Evolutionary conservation across 768 basidiomycete genomes (phyloP).

Genomic region (Hypsizygus marmoreus): DNA sequence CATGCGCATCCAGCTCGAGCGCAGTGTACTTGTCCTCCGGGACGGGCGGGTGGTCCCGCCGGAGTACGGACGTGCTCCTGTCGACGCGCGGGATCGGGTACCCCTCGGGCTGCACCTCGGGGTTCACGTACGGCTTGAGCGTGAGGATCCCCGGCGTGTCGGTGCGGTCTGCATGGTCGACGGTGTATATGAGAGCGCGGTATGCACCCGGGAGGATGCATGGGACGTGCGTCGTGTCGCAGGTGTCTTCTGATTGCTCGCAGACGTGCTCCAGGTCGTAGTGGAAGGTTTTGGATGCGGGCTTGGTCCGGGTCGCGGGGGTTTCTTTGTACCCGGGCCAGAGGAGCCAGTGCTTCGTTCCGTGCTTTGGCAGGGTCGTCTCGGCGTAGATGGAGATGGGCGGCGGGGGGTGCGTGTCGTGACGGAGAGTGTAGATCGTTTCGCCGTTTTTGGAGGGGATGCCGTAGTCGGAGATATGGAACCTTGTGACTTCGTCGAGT

Average conservation of each 20-base stretch:
- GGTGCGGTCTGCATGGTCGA: slow-evolving; percentile 29
- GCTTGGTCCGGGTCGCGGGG: slow-evolving; percentile 8
- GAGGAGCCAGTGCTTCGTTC: slow-evolving; percentile 35
- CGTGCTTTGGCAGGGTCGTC: slow-evolving; percentile 26
- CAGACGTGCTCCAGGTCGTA: slow-evolving; percentile 28
- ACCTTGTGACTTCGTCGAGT: slow-evolving; percentile 21
- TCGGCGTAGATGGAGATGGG: slow-evolving; percentile 43
- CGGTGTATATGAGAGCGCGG: slow-evolving; percentile 44
- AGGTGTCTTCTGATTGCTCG: slow-evolving; percentile 26
- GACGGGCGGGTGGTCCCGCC: slow-evolving; percentile 21
- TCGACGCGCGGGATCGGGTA: slow-evolving; percentile 9
- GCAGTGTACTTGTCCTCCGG: slow-evolving; percentile 16
- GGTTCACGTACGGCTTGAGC: slow-evolving; percentile 42
- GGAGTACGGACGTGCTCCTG: slow-evolving; percentile 14
- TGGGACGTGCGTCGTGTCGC: slow-evolving; percentile 24
- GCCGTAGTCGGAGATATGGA: slow-evolving; percentile 44
- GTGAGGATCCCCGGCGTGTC: slow-evolving; percentile 34
- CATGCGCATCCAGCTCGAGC: slow-evolving; percentile 11
- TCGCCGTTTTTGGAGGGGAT: slow-evolving; percentile 26
- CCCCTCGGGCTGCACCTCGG: slow-evolving; percentile 20
- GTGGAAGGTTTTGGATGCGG: slow-evolving; percentile 14
- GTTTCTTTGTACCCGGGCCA: slow-evolving; percentile 25
- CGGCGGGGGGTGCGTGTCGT: slow-evolving; percentile 29
- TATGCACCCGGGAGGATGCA: slow-evolving; percentile 45
- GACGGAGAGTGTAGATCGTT: slow-evolving; percentile 28